Base-by-base conservation (phyloP, 805 yeast species). In the Candida bentonensis region DNA sequence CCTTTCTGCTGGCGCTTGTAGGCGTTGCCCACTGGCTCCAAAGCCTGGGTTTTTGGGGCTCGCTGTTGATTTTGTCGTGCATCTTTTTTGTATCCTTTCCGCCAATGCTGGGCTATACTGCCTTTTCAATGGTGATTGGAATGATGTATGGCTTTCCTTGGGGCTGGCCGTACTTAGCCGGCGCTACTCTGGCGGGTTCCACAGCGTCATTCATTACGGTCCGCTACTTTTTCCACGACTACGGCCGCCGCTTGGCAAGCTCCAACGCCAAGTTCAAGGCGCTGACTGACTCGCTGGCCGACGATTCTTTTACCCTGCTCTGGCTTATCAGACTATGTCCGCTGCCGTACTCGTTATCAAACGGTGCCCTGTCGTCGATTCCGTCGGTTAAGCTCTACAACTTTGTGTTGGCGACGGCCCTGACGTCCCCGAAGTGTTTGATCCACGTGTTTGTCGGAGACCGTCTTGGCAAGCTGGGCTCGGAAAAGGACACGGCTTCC, bases 311-410 rank as follows among this genome's bases (percentile, higher is more conserved):
- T 46, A 59, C 78, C 50, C 62, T 92, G 21, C 61, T 89, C 44
- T 73, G 82, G 43, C 66, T 89, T 56, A 71, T 89, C 23, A 68
- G 96, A 45, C 61, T 89, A 46, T 86, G 96, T 53, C 98, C 98
- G 0, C 72, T 89, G 54, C 97, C 97, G 0, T 92, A 87, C 58
- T 86, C 96, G 2, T 65, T 89, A 25, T 80, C 92, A 0, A 89
- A 89, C 55, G 96, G 96, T 3, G 96, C 95, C 0, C 68, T 92
- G 51, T 92, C 95, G 7, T 80, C 94, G 1, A 74, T 89, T 13
- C 95, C 94, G 0, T 82, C 84, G 15, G 69, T 89, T 11, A 67
- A 79, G 0, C 63, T 78, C 1, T 48, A 61, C 36, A 76, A 78
- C 22, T 89, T 82, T 59, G 65, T 78, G 2, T 55, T 79, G 25